These are phyloP conservation scores for Herpetomonas tarakana DNA, from an alignment of 208 protist species.

Conservation along the genomic window DNA sequence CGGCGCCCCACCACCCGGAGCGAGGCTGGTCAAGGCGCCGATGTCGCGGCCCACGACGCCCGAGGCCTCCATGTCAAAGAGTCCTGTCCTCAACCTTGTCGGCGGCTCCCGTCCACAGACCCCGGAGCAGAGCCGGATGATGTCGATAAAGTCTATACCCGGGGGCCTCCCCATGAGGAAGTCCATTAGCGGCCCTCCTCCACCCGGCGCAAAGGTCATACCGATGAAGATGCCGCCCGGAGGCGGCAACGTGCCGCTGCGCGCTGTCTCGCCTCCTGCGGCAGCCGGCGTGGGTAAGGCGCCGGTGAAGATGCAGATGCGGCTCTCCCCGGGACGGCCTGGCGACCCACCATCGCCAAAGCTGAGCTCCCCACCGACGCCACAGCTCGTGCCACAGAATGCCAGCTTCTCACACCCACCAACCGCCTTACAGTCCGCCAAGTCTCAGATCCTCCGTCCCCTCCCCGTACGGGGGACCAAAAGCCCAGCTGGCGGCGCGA, in stretches of 20 bases:
- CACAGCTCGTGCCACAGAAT: not conserved
- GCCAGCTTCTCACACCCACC: not conserved
- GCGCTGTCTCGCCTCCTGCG: not conserved
- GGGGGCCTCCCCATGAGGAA: too few relatives aligned
- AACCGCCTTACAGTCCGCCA: not conserved
- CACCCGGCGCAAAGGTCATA: conserved; percentile 8
- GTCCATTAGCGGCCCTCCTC: conserved; percentile 5
- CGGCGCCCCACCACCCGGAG: conserved; percentile 37
- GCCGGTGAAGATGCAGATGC: not conserved
- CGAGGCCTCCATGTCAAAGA: conserved; percentile 13
- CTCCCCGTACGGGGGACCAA: not conserved
- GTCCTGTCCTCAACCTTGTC: conserved; percentile 16
- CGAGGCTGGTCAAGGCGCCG: conserved; percentile 10
- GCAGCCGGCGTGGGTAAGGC: not conserved
- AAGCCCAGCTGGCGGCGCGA: too few relatives aligned
- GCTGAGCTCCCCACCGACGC: not conserved
- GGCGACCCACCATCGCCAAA: not conserved
- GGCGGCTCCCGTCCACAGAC: conserved; percentile 10
- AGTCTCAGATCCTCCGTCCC: not conserved
- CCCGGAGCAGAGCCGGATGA: conserved; percentile 8
- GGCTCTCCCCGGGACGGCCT: not conserved
- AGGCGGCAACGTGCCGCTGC: not conserved
- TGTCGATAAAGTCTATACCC: too few relatives aligned
- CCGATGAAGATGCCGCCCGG: conserved; percentile 3
- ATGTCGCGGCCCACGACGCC: conserved; percentile 12